A percentile compares a stretch with the other conserved stretches of the same genome.
phyloP scores from a whole-genome alignment of 2,329 filamentous ascomycete species.

The Dactylellina sp. region DNA sequence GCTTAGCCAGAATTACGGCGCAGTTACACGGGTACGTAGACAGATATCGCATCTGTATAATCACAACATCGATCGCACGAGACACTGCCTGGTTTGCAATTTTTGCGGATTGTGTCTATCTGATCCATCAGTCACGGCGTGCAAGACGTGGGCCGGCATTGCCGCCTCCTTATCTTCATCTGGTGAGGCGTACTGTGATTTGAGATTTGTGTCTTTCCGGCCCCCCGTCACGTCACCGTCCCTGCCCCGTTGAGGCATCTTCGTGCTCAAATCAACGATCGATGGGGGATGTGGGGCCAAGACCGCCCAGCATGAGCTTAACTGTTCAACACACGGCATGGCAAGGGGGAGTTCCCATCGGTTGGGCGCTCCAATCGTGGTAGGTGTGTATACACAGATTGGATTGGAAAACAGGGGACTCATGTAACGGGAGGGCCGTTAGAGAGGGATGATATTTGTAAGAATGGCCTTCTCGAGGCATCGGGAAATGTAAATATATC shows the following conservation, averaged over 20 bases:
- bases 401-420: too few relatives aligned
- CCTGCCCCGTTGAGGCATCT: conserved; percentile 22
- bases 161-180: conserved; percentile 11
- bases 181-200: conserved; percentile 36
- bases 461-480: too few relatives aligned
- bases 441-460: background rate
- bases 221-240: conserved; percentile 45
- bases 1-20: conserved; percentile 7
- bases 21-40: background rate
- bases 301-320: conserved; percentile 38
- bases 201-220: conserved; percentile 22
- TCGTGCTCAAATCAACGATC: background rate
- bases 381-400: background rate
- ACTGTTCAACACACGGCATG: background rate
- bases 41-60: background rate
- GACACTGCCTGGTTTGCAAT: too few relatives aligned
- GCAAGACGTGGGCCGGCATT: too few relatives aligned
- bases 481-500: too few relatives aligned
- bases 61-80: background rate
- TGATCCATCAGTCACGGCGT: too few relatives aligned
- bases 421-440: background rate
- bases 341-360: conserved; percentile 1
- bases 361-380: background rate
- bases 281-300: conserved; percentile 25
- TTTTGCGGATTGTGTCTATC: too few relatives aligned